A percentile compares a stretch with the other conserved stretches of the same genome.
Evolutionary conservation across 495 filamentous ascomycete genomes (phyloP).

Genomic region (Viridothelium virens): DNA sequence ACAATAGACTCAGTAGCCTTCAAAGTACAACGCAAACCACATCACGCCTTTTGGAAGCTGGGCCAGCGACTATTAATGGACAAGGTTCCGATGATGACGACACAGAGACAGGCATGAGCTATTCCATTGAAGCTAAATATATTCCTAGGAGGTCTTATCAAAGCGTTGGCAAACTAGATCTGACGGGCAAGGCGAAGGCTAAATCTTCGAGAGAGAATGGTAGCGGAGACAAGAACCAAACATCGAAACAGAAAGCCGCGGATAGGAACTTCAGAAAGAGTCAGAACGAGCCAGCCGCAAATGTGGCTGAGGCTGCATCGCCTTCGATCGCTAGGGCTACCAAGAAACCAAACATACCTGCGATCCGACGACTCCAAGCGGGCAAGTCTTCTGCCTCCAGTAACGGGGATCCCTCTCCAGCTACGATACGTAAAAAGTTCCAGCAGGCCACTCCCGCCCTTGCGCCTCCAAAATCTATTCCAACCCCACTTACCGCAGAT

Average conservation of each 20-base stretch:
- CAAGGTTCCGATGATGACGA: not conserved
- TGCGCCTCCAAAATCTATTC: not conserved
- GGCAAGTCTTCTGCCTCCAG: not conserved
- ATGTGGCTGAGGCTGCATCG: not conserved
- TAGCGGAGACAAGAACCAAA: not conserved
- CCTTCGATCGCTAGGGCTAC: not conserved
- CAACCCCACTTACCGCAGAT: not conserved
- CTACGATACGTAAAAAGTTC: not conserved
- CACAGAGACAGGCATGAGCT: not conserved
- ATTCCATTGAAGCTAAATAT: conserved; percentile 7
- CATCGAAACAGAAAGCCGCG: not conserved
- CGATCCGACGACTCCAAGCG: not conserved
- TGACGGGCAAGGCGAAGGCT: not conserved
- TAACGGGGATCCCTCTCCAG: not conserved
- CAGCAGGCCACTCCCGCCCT: not conserved
- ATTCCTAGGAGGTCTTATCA: not conserved
- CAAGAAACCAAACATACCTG: not conserved
- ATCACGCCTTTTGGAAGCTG: not conserved
- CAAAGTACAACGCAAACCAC: not conserved
- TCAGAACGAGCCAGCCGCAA: not conserved
- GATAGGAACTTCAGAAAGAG: not conserved
- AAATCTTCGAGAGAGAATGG: not conserved
- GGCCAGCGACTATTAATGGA: not conserved
- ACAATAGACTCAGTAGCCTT: not conserved
- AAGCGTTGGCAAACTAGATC: not conserved